Percentiles rank a stretch among this genome's conserved stretches.
phyloP scores from a whole-genome alignment of 2,329 filamentous ascomycete genomes.

The Trichoderma breve region DNA sequence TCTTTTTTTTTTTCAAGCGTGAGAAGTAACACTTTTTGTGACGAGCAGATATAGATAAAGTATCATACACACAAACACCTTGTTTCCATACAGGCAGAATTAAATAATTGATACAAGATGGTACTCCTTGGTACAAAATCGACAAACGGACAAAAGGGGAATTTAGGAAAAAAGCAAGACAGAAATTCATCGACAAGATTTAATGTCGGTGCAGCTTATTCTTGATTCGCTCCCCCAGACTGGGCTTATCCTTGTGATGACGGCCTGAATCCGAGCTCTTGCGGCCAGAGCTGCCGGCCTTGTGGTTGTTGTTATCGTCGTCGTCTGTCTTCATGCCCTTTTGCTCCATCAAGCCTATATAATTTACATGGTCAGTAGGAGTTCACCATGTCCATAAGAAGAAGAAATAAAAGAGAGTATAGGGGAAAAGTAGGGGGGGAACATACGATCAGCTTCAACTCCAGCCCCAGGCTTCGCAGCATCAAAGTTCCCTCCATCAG shows the following conservation, averaged over 20 bases:
- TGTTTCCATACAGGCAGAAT: neutral
- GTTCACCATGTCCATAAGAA: too few relatives aligned
- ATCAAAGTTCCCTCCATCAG: slow-evolving; percentile 68
- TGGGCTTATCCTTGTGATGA: slow-evolving; percentile 44
- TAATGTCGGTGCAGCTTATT: slow-evolving; percentile 60
- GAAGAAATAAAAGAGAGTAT: neutral
- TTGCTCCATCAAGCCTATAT: slow-evolving; percentile 35
- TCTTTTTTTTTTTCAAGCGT: neutral
- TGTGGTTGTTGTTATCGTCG: neutral
- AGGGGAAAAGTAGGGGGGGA: too few relatives aligned
- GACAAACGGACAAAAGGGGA: neutral
- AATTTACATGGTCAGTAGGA: neutral
- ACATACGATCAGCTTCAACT: slow-evolving; percentile 63
- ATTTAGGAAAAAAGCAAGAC: neutral
- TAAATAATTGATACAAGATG: neutral
- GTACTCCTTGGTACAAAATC: neutral
- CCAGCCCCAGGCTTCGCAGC: slow-evolving; percentile 62
- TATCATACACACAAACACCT: neutral
- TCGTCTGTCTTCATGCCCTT: slow-evolving; percentile 30
- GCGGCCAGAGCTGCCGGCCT: neutral
- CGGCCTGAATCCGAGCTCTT: slow-evolving; percentile 21
- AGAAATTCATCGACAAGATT: neutral
- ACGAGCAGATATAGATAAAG: neutral
- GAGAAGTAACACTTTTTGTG: neutral
- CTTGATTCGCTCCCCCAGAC: slow-evolving; percentile 65